Evolutionary conservation across 345 rosid species (phyloP), one percentile per base, ranked within the genome.

Genomic region (Salix koriyanagi): DNA sequence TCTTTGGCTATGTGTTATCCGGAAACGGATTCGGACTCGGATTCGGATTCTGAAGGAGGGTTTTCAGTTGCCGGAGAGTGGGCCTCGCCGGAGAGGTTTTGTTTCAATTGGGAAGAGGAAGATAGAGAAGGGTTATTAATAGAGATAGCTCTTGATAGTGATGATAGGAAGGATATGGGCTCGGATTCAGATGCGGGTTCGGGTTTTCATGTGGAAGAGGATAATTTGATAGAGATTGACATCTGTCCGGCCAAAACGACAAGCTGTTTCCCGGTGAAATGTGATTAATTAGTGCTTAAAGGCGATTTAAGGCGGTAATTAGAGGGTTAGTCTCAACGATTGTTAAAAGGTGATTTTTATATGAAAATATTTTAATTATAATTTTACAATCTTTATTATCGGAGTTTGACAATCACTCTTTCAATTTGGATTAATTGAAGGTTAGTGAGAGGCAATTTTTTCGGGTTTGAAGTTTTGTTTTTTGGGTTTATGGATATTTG

Each of bases 171-270:
- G 75, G 84, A 83, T 42, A 1, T 84, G 71, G 86, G 83, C 74
- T 83, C 82, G 44, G 71, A 34, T 36, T 65, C 34, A 32, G 76
- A 9, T 61, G 12, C 39, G 73, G 76, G 16, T 32, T 50, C 28
- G 46, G 76, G 37, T 32, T 72, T 80, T 80, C 83, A 83, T 42
- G 85, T 79, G 16, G 97, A 91, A 67, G 99, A 95, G 73, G 97
- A 90, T 6, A 92, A 84, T 75, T 65, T 88, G 81, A 90, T 90
- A 32, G 94, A 93, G 85, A 94, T 94, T 70, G 89, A 90, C 74
- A 79, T 91, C 50, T 91, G 90, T 65, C 80, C 79, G 73, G 39
- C 46, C 14, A 80, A 67, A 72, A 41, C 13, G 75, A 34, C 2
- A 75, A 21, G 28, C 5, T 67, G 69, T 23, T 16, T 74, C 21